Evolutionary conservation across 1,284 basidiomycete genomes (phyloP).

Genomic region (Trametes polyzona): DNA sequence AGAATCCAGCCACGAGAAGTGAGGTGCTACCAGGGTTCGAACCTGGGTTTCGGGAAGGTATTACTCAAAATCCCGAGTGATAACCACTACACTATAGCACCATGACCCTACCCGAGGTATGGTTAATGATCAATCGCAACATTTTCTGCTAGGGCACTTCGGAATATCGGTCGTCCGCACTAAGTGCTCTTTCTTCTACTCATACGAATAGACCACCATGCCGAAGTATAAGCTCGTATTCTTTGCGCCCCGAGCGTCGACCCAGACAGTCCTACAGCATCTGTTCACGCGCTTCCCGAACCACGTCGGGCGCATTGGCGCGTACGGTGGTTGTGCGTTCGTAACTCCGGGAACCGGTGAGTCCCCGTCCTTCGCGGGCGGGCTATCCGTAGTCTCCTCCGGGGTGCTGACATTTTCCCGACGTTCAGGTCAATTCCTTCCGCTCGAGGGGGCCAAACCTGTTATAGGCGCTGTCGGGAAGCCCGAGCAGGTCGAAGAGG

Average conservation of each 20-base stretch:
- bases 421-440: conserved; percentile 51
- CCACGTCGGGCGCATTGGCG: conserved; percentile 51
- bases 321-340: conserved; percentile 58
- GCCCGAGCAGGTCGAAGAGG: conserved; percentile 54
- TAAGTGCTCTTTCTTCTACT: not conserved
- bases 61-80: conserved; percentile 32
- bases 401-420: not conserved
- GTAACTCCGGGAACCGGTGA: conserved; percentile 53
- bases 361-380: conserved; percentile 18
- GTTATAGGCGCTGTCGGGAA: conserved; percentile 45
- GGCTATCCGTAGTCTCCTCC: too few species aligned
- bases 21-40: conserved; percentile 36
- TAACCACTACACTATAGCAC: conserved; percentile 36
- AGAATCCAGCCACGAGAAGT: too few species aligned
- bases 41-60: conserved; percentile 33
- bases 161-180: too few species aligned
- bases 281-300: conserved; percentile 49
- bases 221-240: conserved; percentile 36
- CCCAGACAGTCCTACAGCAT: conserved; percentile 44
- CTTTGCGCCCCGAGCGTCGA: conserved; percentile 36
- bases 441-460: conserved; percentile 47
- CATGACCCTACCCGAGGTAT: too few species aligned
- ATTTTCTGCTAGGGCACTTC: too few species aligned
- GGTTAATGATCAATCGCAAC: too few species aligned
- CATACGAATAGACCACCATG: conserved; percentile 3